Base-by-base conservation (phyloP, 257 asterid species). In the Solanum megistacrolobum region DNA sequence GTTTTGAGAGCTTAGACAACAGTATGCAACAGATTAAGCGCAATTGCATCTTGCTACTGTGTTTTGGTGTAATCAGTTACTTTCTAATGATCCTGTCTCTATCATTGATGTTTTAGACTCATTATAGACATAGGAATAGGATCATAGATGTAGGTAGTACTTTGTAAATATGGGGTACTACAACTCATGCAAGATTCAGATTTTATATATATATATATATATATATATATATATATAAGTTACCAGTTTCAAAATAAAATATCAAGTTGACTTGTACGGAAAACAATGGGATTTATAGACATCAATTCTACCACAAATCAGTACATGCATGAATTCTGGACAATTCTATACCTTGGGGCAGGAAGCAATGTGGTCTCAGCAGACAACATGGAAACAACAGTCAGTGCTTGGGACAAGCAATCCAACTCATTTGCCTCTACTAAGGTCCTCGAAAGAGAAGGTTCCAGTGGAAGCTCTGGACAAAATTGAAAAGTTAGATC, bases 381-480 rank as follows among this genome's bases (percentile, higher is more conserved):
- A 89, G 99, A 97, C 88, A 97, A 88, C 99, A 97, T 97, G 41
- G 99, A 98, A 84, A 91, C 98, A 87, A 97, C 98, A 38, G 98
- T 97, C 89, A 97, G 87, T 89, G 99, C 98, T 68, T 96, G 96
- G 86, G 98, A 91, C 86, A 97, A 90, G 89, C 98, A 94, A 85
- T 97, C 98, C 86, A 87, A 92, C 90, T 96, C 94, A 66, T 97
- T 94, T 90, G 99, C 99, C 95, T 96, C 99, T 79, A 97, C 87
- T 90, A 96, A 89, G 86, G 99, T 96, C 94, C 99, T 95, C 18
- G 99, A 97, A 76, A 97, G 93, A 84, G 99, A 97, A 90, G 99
- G 99, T 88, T 97, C 98, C 89, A 97, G 89, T 69, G 99, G 99
- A 89, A 97, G 98, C 87, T 95, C 99, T 96, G 98, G 96, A 94